Evolutionary conservation across 108 stramenopile species (phyloP), one percentile per base, ranked within the genome.

Genomic region (Halocafeteria seosinensis): DNA sequence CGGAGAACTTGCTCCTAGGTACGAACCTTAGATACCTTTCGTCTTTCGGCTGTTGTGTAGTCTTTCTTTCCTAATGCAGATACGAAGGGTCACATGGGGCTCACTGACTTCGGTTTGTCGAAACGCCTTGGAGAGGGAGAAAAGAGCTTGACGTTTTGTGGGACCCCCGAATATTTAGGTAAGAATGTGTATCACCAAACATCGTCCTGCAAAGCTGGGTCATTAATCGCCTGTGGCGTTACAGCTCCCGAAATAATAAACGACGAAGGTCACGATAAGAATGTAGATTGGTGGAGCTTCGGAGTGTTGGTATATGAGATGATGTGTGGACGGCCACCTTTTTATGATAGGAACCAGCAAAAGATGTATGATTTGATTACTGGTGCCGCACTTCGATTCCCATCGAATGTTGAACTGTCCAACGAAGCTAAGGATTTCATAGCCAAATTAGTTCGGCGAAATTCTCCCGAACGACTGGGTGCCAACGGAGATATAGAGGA

Each of bases 261-360:
- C 23, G 71, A 61, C 38, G 64, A 65, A 9, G 68, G 68, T 37
- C 71, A 75, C 62, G 69, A 62, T 34, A 75, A 66, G 73, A 71
- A 34, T 17, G 78, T 80, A 34, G 78, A 80, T 60, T 78, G 77
- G 76, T 78, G 77, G 77, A 55, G 37, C 64, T 80, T 95, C 23
- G 95, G 95, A 21, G 92, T 93, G 1, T 79, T 98, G 28, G 70
- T 94, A 47, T 98, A 91, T 68, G 95, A 95, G 73, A 98, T 98
- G 95, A 75, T 95, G 6, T 89, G 90, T 0, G 92, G 95, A 11
- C 83, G 94, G 0, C 95, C 95, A 12, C 95, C 95, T 28, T 98
- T 98, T 74, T 98, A 95, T 66, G 88, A 88, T 73, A 76, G 88
- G 64, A 91, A 95, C 69, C 78, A 90, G 9, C 90, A 94, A 62